Conservation (phyloP, 1,139 yeast species). For the Taiozyma sp. region DNA sequence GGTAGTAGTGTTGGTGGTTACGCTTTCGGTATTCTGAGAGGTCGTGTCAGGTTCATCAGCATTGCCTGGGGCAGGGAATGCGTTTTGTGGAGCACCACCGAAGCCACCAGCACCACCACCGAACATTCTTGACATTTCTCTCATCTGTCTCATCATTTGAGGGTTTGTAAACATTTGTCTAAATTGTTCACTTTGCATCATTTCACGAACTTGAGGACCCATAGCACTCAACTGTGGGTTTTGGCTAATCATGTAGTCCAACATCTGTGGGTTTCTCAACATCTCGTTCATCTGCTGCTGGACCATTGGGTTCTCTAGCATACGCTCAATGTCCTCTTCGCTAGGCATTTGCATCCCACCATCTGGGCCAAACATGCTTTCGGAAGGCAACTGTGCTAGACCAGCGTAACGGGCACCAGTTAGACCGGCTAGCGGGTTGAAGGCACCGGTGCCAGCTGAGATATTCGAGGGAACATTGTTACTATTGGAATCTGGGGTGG, state of each 20-base stretch:
- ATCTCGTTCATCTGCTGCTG: conserved; percentile 79
- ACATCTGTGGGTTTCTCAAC: conserved; percentile 74
- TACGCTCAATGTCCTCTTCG: conserved; percentile 64
- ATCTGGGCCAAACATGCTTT: conserved; percentile 91
- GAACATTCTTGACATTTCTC: conserved; percentile 61
- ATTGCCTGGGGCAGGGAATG: conserved; percentile 34
- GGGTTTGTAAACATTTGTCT: conserved; percentile 87
- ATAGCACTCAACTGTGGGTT: conserved; percentile 79
- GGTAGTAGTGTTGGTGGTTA: conserved; percentile 21
- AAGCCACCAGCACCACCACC: conserved; percentile 32
- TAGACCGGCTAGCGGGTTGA: conserved; percentile 85
- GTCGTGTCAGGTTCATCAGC: conserved; percentile 15
- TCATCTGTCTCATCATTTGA: conserved; percentile 75
- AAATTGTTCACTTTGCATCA: conserved; percentile 80
- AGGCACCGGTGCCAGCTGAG: conserved; percentile 85
- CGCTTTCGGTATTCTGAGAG: conserved; percentile 12
- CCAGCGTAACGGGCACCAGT: conserved; percentile 98
- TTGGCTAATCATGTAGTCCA: conserved; percentile 78
- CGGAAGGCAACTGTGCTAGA: conserved; percentile 79
- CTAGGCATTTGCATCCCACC: conserved; percentile 83
- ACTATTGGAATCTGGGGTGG: conserved; percentile 12
- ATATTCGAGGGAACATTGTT: conserved; percentile 57
- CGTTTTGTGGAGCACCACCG: conserved; percentile 18
- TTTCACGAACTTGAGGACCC: conserved; percentile 87
- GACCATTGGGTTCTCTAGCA: conserved; percentile 79